Base-by-base conservation (phyloP, 75 land plant species). In the Pinus tabuliformis region DNA sequence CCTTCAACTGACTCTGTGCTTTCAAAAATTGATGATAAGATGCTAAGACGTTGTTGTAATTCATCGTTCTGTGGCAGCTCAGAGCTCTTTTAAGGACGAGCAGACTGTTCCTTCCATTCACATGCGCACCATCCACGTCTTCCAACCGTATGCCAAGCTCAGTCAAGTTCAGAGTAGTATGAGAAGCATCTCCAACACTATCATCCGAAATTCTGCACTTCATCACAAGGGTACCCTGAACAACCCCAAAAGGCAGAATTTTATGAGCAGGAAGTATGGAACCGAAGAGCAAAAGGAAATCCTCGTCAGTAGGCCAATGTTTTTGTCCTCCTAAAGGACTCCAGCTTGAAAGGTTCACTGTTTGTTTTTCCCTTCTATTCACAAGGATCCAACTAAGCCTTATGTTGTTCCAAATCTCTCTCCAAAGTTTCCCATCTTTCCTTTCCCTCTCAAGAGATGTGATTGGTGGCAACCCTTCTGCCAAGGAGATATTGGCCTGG, bases 291-390 rank as follows among this genome's bases (percentile, higher is more conserved):
- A 86, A 39, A 6, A 80, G 33, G 36, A 80, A 84, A 57, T 86
- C 81, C 3, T 84, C 73, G n/a, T 86, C 88, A 21, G 73, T 80
- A 4, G 88, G 88, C 87, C 87, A 86, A 58, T 85, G 87, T 18
- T 79, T 57, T 54, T 39, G 75, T 4, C 88, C 88, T n/a, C 73
- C 64, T 16, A 86, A 49, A 2, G 88, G 83, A n/a, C 56, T 80
- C 87, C 87, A 80, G 60, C 87, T 86, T n/a, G 88, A 57, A 21
- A 86, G 79, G 37, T 86, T 86, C 0, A 72, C 87, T 71, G 81
- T 77, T 42, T 72, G 80, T 22, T 62, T 73, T n/a, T 73, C 81
- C 42, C 14, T 64, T 76, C 62, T 76, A 73, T 85, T 73, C 22
- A 86, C 71, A 15, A 86, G 30, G 14, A 86, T 86, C 88, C 88